phyloP scores from a whole-genome alignment of 495 filamentous ascomycete species.

The Aspergillus funiculosus region DNA sequence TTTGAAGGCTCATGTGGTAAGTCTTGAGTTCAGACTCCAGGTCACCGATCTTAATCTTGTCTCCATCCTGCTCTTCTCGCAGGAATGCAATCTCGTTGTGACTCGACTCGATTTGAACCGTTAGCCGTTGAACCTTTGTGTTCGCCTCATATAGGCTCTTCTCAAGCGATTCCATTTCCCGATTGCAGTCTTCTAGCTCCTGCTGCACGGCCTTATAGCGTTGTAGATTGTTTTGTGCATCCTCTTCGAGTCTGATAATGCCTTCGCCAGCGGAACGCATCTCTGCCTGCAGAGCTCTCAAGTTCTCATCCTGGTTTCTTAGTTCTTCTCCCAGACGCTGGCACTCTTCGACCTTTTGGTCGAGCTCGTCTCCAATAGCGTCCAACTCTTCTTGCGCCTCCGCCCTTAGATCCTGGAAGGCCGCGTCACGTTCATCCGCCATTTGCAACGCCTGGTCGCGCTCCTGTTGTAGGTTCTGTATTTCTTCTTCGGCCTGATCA shows the following conservation, averaged over 20 bases:
- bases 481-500: constrained; percentile 68
- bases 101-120: constrained; percentile 84
- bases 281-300: constrained; percentile 78
- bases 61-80: constrained; percentile 91
- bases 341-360: constrained; percentile 65
- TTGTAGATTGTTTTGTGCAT: constrained; percentile 61
- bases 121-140: constrained; percentile 75
- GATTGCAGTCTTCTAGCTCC: constrained; percentile 67
- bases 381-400: constrained; percentile 83
- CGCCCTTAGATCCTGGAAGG: constrained; percentile 69
- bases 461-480: constrained; percentile 75
- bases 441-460: constrained; percentile 77
- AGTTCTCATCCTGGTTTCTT: constrained; percentile 58
- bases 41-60: constrained; percentile 97
- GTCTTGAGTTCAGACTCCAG: constrained; percentile 75
- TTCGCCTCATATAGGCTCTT: constrained; percentile 71
- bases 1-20: constrained; percentile 62
- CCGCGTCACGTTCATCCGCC: constrained; percentile 71
- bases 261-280: constrained; percentile 85
- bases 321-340: constrained; percentile 61
- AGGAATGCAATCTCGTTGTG: constrained; percentile 93
- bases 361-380: constrained; percentile 70
- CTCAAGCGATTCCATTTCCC: constrained; percentile 72
- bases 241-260: constrained; percentile 80
- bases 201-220: constrained; percentile 67